A percentile compares a stretch with the other conserved stretches of the same genome.
Conservation (phyloP, 2,329 filamentous ascomycete species). For the Elsinoe australis region DNA sequence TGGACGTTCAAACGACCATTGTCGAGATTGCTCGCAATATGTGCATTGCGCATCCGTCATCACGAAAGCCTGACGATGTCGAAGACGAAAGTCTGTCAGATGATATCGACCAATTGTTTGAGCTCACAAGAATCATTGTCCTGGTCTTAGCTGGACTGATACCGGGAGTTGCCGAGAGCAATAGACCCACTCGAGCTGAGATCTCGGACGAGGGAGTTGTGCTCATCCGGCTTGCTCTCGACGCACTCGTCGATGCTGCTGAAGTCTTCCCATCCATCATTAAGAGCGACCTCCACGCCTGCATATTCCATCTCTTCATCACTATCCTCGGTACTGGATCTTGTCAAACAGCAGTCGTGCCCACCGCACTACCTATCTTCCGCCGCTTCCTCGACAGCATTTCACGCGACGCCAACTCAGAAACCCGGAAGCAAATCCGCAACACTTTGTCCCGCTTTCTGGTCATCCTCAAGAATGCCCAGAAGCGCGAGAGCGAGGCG, state of each 20-base stretch:
- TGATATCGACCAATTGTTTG: slow-evolving; percentile 96
- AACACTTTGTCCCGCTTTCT: slow-evolving; percentile 78
- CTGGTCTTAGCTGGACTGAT: slow-evolving; percentile 81
- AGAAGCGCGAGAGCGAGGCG: slow-evolving; percentile 66
- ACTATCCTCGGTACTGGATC: slow-evolving; percentile 80
- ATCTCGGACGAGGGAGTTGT: slow-evolving; percentile 78
- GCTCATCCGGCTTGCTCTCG: slow-evolving; percentile 70
- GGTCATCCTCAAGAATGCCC: slow-evolving; percentile 66
- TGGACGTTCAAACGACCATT: slow-evolving; percentile 83
- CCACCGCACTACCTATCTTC: slow-evolving; percentile 81
- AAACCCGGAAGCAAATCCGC: slow-evolving; percentile 63
- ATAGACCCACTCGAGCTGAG: slow-evolving; percentile 44
- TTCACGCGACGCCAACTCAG: slow-evolving; percentile 38
- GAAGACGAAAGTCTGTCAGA: slow-evolving; percentile 75
- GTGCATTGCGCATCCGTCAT: slow-evolving; percentile 85
- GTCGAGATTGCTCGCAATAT: slow-evolving; percentile 88
- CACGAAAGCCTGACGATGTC: slow-evolving; percentile 43
- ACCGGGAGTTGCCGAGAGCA: slow-evolving; percentile 64
- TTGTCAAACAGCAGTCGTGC: slow-evolving; percentile 83
- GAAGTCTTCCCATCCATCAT: slow-evolving; percentile 95
- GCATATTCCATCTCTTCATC: slow-evolving; percentile 92
- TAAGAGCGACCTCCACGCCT: slow-evolving; percentile 90
- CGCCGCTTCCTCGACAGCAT: slow-evolving; percentile 82
- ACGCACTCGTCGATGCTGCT: slow-evolving; percentile 86
- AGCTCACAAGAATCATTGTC: slow-evolving; percentile 92